These are phyloP conservation scores for Baudoinia panamericana DNA, from an alignment of 495 filamentous ascomycete genomes.

Conservation along the genomic window DNA sequence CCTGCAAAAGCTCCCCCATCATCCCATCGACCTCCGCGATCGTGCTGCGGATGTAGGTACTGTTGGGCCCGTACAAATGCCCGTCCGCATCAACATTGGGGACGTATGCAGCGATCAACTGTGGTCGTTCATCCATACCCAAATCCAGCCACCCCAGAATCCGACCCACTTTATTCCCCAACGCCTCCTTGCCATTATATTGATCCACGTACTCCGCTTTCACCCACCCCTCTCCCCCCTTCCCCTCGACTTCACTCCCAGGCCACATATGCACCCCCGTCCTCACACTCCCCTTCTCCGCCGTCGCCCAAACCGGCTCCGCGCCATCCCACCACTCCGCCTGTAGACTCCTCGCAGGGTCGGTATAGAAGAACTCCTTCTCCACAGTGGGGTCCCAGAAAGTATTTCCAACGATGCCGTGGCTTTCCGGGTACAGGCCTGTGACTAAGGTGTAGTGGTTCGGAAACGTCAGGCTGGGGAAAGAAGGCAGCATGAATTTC, in stretches of 20 bases:
- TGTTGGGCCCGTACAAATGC: conserved; percentile 83
- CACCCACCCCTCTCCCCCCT: conserved; percentile 39
- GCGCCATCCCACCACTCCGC: conserved; percentile 81
- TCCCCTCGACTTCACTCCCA: conserved; percentile 67
- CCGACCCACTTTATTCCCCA: conserved; percentile 61
- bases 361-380: conserved; percentile 78
- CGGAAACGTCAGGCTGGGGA: conserved; percentile 93
- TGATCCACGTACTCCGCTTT: conserved; percentile 69
- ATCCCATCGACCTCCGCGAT: conserved; percentile 67
- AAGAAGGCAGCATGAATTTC: conserved; percentile 79
- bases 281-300: conserved; percentile 61
- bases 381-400: conserved; percentile 74
- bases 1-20: conserved; percentile 60
- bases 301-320: conserved; percentile 87
- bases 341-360: conserved; percentile 56
- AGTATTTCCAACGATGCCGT: conserved; percentile 85
- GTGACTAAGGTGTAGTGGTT: conserved; percentile 95
- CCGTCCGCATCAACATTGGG: conserved; percentile 80
- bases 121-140: conserved; percentile 44
- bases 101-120: conserved; percentile 88
- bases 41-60: conserved; percentile 66
- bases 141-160: conserved; percentile 71
- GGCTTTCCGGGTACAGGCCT: conserved; percentile 80
- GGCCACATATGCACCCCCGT: conserved; percentile 98
- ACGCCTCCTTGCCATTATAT: conserved; percentile 62